A percentile compares a stretch with the other conserved stretches of the same genome.
phyloP scores from a whole-genome alignment of 768 basidiomycete species.

The Auriscalpium orientale region DNA sequence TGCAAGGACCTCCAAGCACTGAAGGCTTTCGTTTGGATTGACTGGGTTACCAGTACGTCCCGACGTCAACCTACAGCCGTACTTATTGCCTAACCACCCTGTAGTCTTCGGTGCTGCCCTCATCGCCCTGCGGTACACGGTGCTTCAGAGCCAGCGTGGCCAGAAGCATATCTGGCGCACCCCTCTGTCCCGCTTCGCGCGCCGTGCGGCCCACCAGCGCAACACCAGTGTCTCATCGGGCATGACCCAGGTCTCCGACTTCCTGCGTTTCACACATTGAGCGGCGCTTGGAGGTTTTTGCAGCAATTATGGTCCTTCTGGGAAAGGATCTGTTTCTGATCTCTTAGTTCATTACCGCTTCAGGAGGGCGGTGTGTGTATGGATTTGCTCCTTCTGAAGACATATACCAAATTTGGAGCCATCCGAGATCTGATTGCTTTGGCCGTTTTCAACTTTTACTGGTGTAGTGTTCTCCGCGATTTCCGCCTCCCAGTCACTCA shows the following conservation, averaged over 20 bases:
- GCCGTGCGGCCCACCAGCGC: constrained; percentile 14
- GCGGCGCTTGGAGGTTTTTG: no score
- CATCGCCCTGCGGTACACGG: constrained; percentile 36
- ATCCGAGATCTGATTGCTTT: no score
- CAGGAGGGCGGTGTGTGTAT: no score
- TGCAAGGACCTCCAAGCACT: constrained; percentile 48
- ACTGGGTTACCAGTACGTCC: constrained; percentile 45
- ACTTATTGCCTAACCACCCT: not conserved
- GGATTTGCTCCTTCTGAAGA: no score
- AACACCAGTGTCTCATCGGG: not conserved
- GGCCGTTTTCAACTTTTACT: no score
- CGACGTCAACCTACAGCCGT: not conserved
- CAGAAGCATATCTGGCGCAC: constrained; percentile 44
- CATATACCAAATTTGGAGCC: no score
- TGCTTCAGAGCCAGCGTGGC: constrained; percentile 36
- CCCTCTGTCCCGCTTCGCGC: constrained; percentile 43
- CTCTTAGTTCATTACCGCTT: no score
- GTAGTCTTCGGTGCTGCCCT: constrained; percentile 37
- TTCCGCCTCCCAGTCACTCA: no score
- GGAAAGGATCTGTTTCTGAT: no score
- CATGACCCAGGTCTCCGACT: not conserved
- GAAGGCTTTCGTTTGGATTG: constrained; percentile 52
- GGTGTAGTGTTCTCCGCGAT: no score
- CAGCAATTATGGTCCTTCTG: no score
- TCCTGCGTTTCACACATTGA: constrained; percentile 2